phyloP scores from a whole-genome alignment of 805 yeast species.

The Candida krabiensis region DNA sequence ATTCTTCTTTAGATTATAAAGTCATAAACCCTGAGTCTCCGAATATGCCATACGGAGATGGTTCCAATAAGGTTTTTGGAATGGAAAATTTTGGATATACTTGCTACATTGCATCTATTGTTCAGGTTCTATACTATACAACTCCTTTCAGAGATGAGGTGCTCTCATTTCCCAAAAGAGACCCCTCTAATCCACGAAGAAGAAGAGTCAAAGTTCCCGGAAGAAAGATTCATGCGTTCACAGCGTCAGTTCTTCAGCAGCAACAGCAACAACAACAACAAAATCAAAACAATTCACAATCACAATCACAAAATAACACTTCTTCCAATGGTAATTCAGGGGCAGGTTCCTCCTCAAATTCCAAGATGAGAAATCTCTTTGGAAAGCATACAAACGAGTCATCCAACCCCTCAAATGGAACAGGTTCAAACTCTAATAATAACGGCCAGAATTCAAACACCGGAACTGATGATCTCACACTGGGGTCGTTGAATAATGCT shows the following conservation, averaged over 20 bases:
- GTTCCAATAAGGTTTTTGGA: constrained; percentile 69
- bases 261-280: constrained; percentile 10
- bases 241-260: constrained; percentile 21
- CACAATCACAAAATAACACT: background rate
- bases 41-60: constrained; percentile 59
- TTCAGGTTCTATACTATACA: constrained; percentile 83
- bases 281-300: background rate
- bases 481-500: constrained; percentile 17
- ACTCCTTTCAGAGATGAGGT: constrained; percentile 62
- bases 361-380: constrained; percentile 21
- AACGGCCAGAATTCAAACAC: constrained; percentile 2
- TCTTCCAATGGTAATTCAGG: constrained; percentile 4
- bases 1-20: constrained; percentile 23
- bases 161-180: constrained; percentile 46
- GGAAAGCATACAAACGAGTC: constrained; percentile 10
- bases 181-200: constrained; percentile 31
- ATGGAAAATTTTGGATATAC: constrained; percentile 89
- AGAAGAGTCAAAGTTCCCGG: constrained; percentile 44
- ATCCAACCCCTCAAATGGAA: constrained; percentile 7
- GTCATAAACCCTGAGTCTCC: constrained; percentile 20
- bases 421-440: constrained; percentile 21
- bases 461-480: constrained; percentile 8
- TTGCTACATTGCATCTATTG: constrained; percentile 90
- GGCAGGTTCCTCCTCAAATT: constrained; percentile 5
- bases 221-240: constrained; percentile 39